Percentiles rank a stretch among this genome's conserved stretches.
Evolutionary conservation across 2,329 filamentous ascomycete species (phyloP).

Genomic region (Tolypocladium cylindrosporum): DNA sequence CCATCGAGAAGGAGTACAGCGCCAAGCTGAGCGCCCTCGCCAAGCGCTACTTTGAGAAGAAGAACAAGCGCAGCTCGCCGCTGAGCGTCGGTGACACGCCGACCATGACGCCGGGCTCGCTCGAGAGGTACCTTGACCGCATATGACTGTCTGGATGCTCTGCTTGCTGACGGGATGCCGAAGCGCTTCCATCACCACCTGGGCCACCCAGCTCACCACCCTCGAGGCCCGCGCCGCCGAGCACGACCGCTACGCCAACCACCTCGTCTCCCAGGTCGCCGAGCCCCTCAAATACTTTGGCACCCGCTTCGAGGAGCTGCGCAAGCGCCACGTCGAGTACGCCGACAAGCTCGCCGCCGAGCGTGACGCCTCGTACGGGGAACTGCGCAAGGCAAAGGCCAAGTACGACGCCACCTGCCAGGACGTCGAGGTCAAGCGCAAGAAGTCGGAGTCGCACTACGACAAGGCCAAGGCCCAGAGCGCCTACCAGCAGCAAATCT

Average conservation of each 20-base stretch:
- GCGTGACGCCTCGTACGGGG: conserved; percentile 70
- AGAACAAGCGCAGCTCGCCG: conserved; percentile 76
- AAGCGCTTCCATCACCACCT: conserved; percentile 90
- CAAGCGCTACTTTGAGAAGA: conserved; percentile 97
- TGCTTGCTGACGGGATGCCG: conserved; percentile 11
- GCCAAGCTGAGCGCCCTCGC: conserved; percentile 77
- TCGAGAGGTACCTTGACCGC: conserved; percentile 57
- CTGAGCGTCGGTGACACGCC: conserved; percentile 92
- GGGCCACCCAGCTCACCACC: conserved; percentile 86
- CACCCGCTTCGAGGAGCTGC: conserved; percentile 75
- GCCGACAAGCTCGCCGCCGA: conserved; percentile 83
- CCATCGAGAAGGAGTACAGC: conserved; percentile 94
- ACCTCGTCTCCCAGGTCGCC: conserved; percentile 70
- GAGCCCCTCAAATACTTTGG: conserved; percentile 74
- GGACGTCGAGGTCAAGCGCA: conserved; percentile 87
- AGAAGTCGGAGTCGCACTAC: conserved; percentile 90
- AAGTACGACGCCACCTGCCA: conserved; percentile 92
- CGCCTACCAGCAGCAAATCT: conserved; percentile 82
- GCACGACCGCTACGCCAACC: conserved; percentile 74
- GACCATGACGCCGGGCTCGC: conserved; percentile 83
- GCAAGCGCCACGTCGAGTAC: conserved; percentile 85
- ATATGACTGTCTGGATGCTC: not conserved
- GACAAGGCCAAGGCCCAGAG: conserved; percentile 89
- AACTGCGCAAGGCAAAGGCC: conserved; percentile 80
- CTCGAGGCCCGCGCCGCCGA: conserved; percentile 81